phyloP scores from a whole-genome alignment of 225 moss, liverwort and hornwort genomes.

The Lunularia cruciata region DNA sequence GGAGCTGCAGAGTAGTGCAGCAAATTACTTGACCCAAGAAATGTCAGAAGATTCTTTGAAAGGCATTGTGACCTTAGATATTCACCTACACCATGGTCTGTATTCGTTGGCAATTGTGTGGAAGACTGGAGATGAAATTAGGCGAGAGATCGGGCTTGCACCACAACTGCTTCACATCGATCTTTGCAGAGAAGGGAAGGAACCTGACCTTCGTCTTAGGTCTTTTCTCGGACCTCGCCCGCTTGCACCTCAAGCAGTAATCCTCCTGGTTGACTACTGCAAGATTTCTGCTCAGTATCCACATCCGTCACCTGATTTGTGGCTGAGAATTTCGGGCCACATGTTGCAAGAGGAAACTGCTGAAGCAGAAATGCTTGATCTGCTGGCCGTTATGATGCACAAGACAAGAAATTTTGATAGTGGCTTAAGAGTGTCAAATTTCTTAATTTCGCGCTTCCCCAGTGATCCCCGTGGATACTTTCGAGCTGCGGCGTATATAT shows the following conservation, averaged over 20 bases:
- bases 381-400: slow-evolving; percentile 25
- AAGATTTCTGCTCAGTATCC: background rate
- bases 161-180: slow-evolving; percentile 11
- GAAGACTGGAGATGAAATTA: slow-evolving; percentile 27
- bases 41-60: background rate
- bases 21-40: background rate
- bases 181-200: background rate
- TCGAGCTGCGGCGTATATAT: slow-evolving; percentile 24
- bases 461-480: slow-evolving; percentile 34
- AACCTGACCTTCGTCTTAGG: too few species aligned
- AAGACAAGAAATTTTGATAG: slow-evolving; percentile 22
- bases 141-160: slow-evolving; percentile 18
- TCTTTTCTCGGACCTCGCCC: too few species aligned
- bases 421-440: slow-evolving; percentile 16
- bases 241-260: background rate
- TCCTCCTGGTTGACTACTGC: slow-evolving; percentile 14
- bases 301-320: background rate
- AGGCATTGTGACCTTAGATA: slow-evolving; percentile 25
- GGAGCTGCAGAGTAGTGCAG: background rate
- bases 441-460: slow-evolving; percentile 17
- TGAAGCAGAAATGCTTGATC: slow-evolving; percentile 29
- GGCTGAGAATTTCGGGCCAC: slow-evolving; percentile 9
- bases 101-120: slow-evolving; percentile 24
- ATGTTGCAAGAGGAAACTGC: background rate
- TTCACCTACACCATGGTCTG: background rate